Evolutionary conservation across 352 stramenopile genomes (phyloP).

Genomic region (Pythium dissotocum): DNA sequence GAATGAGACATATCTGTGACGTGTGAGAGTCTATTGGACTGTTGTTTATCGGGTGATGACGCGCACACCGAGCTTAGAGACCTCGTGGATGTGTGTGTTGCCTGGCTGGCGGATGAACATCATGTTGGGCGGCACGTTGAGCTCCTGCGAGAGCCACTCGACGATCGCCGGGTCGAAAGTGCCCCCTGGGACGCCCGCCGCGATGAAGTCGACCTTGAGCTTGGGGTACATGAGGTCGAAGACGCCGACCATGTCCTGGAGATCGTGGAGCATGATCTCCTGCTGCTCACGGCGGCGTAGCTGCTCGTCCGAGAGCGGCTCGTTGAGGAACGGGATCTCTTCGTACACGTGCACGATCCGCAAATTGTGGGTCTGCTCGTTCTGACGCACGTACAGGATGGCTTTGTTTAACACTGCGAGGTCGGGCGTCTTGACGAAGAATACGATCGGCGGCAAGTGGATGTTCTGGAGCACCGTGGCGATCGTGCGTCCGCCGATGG

Average conservation of each 20-base stretch:
- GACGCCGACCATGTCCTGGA: slow-evolving; percentile 73
- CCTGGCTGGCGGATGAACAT: slow-evolving; percentile 94
- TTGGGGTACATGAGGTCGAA: slow-evolving; percentile 93
- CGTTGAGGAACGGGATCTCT: slow-evolving; percentile 26
- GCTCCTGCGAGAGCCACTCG: slow-evolving; percentile 78
- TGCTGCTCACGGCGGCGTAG: slow-evolving; percentile 33
- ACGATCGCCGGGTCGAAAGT: slow-evolving; percentile 81
- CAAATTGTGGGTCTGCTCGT: slow-evolving; percentile 91
- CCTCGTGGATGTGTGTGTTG: slow-evolving; percentile 88
- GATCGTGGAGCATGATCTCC: slow-evolving; percentile 51
- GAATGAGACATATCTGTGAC: slow-evolving; percentile 18
- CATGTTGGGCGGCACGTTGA: slow-evolving; percentile 87
- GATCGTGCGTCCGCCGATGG: slow-evolving; percentile 68
- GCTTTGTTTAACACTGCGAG: slow-evolving; percentile 93
- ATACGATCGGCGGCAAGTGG: slow-evolving; percentile 86
- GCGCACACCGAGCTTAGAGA: slow-evolving; percentile 82
- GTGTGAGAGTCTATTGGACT: slow-evolving; percentile 5
- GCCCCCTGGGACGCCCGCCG: slow-evolving; percentile 52
- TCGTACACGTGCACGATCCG: slow-evolving; percentile 87
- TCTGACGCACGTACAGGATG: slow-evolving; percentile 92
- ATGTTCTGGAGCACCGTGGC: slow-evolving; percentile 57
- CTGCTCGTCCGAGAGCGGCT: slow-evolving; percentile 44
- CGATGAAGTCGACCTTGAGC: slow-evolving; percentile 89
- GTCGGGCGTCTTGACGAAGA: slow-evolving; percentile 90
- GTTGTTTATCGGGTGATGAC: slow-evolving; percentile 76